Conservation (phyloP, 768 basidiomycete genomes). For the Daedaleopsis nitida region DNA sequence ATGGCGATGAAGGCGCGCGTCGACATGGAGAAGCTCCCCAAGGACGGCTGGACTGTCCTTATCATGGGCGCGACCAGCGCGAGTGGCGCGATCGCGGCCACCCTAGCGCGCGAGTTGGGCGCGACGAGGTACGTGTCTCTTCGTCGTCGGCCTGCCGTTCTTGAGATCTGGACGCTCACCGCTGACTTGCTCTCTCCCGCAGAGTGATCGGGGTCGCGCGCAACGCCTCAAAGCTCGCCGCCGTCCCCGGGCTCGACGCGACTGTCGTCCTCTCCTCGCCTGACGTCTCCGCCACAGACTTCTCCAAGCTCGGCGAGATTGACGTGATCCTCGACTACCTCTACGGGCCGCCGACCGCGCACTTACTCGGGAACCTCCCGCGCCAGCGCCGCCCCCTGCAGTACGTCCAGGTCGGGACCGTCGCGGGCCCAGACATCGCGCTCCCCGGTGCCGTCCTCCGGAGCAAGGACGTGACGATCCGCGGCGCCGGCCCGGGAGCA, state of each 20-base stretch:
- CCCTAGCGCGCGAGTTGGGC: background rate
- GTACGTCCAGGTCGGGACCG: background rate
- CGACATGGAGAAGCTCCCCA: background rate
- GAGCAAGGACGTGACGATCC: background rate
- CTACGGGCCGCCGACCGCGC: background rate
- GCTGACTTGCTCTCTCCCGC: too few relatives aligned
- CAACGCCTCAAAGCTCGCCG: background rate
- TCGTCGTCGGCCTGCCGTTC: too few relatives aligned
- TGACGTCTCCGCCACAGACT: background rate
- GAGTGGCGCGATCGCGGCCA: background rate
- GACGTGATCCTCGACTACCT: slow-evolving; percentile 1
- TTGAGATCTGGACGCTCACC: too few relatives aligned
- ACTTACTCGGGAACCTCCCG: background rate
- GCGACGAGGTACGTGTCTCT: background rate
- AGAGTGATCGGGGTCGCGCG: background rate
- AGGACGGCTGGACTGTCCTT: background rate
- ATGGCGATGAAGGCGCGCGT: background rate
- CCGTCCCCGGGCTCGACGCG: background rate
- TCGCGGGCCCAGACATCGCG: background rate
- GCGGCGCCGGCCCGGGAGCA: background rate
- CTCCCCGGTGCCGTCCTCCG: background rate
- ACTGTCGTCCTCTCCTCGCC: background rate
- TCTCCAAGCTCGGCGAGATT: background rate
- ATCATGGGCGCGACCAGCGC: background rate
- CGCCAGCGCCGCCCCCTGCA: background rate